Evolutionary conservation across 2,329 filamentous ascomycete genomes (phyloP), one percentile per base, ranked within the genome.

Genomic region (Penicillium sp.): DNA sequence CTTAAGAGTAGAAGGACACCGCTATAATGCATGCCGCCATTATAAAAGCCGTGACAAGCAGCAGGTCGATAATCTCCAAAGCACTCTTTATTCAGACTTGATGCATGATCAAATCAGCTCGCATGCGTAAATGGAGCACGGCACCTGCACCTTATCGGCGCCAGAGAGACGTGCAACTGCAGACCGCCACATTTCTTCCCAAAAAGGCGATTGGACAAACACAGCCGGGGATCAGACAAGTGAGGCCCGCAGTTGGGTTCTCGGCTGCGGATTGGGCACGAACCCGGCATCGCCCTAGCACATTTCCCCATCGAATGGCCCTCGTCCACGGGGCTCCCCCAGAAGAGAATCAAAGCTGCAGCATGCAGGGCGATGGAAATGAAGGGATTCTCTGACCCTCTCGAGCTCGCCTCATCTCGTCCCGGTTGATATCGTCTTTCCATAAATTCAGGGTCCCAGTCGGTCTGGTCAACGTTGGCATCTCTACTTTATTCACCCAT

Each of bases 401-500:
- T 33, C 30, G 18, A 38, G 35, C 35, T 38, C 35, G 16, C 9
- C 35, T 38, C 35, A 20, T 20, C 35, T 20, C 18, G n/a, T n/a
- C 1, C 4, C 1, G 27, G 27, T 36, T 22, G 35, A 20, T 38
- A 20, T 22, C 2, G 16, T 20, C 22, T 36, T 18, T 9, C 16
- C 35, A 38, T 38, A 38, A 22, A 13, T 11, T 22, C 16, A 13
- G 35, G 24, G 51, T 53, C 46, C 46, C 42, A 53, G 53, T 57
- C 52, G 53, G 50, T 57, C 46, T 51, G 51, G 46, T 45, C 40
- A 50, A 52, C 48, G 50, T 51, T 56, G 55, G 53, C 46, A 46
- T 51, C 28, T 43, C 55, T 53, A 43, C 42, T 28, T 46, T 16
- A 50, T 54, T 55, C 49, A 57, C 65, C 65, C 65, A 62, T 69